Evolutionary conservation across 1,139 yeast species (phyloP).

Genomic region (Geotrichum fermentans): DNA sequence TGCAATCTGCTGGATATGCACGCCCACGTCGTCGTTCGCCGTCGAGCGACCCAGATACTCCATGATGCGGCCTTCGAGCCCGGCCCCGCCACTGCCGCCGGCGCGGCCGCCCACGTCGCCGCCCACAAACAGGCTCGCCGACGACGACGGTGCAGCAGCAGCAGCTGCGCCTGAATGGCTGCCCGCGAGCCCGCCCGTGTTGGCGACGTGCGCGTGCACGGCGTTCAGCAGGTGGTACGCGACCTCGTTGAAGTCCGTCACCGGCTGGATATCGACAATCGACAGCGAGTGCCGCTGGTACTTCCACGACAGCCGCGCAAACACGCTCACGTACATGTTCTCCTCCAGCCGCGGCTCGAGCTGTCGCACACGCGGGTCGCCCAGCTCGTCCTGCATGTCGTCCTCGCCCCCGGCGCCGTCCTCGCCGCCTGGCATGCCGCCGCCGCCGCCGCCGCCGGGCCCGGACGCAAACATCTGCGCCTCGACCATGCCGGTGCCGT

Average conservation of each 20-base stretch:
- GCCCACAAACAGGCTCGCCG: background rate
- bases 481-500: conserved; percentile 14
- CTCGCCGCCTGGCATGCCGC: background rate
- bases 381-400: background rate
- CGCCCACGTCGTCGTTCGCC: conserved; percentile 4
- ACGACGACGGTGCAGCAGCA: background rate
- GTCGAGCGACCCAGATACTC: background rate
- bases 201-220: conserved; percentile 7
- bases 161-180: background rate
- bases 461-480: conserved; percentile 1
- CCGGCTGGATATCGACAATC: conserved; percentile 5
- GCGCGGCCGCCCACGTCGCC: background rate
- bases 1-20: conserved; percentile 12
- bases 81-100: too few relatives aligned
- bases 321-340: conserved; percentile 9
- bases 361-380: background rate
- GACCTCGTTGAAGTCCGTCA: conserved; percentile 11
- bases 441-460: background rate
- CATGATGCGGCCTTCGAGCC: conserved; percentile 12
- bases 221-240: conserved; percentile 13
- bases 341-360: background rate
- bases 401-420: background rate
- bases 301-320: conserved; percentile 7
- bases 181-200: conserved; percentile 10
- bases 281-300: conserved; percentile 4